Conservation (phyloP, 176 grass and related monocot genomes). For the Neostapfia colusana region DNA sequence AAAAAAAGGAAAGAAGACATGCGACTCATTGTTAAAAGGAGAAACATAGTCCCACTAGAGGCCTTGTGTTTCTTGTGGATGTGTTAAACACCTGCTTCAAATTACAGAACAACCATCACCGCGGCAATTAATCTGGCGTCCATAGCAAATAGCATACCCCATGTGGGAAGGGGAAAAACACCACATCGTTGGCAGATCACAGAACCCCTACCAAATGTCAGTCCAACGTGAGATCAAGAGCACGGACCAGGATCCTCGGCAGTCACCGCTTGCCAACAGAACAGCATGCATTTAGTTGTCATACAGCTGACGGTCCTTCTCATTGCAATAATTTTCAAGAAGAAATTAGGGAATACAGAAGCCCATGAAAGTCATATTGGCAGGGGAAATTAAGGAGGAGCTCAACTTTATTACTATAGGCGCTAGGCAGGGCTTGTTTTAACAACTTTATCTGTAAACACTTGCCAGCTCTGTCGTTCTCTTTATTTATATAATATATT, state of each 20-base stretch:
- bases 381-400: not conserved
- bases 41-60: not conserved
- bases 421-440: constrained; percentile 33
- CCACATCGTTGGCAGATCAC: not conserved
- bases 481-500: too few relatives aligned
- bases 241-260: not conserved
- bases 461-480: too few relatives aligned
- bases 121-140: not conserved
- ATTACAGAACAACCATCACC: not conserved
- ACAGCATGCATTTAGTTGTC: not conserved
- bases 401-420: constrained; percentile 38
- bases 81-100: not conserved
- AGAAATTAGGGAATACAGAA: not conserved
- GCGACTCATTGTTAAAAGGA: not conserved
- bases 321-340: not conserved
- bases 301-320: constrained; percentile 7
- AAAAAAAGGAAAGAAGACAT: not conserved
- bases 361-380: not conserved
- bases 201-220: not conserved
- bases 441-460: not conserved
- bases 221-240: not conserved
- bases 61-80: not conserved
- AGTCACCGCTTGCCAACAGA: not conserved
- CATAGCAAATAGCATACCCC: not conserved
- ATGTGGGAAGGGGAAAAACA: not conserved